A percentile compares a stretch with the other conserved stretches of the same genome.
phyloP scores from a whole-genome alignment of 305 asterid species.

The Plantago lanceolata region DNA sequence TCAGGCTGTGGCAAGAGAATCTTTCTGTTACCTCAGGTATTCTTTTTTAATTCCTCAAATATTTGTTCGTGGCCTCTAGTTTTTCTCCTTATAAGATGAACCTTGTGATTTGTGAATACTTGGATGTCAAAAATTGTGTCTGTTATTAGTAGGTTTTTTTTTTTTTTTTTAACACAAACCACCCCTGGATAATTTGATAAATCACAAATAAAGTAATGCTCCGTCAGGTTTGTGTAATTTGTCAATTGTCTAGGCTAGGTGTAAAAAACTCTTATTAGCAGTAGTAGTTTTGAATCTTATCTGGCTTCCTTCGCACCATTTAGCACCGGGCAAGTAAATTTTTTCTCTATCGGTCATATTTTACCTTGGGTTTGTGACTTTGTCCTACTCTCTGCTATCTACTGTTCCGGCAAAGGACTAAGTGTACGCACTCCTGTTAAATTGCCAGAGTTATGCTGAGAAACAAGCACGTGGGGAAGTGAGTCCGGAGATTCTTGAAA shows the following conservation, averaged over 20 bases:
- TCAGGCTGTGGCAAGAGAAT: conserved; percentile 69
- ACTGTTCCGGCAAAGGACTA: not conserved
- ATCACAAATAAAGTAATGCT: too few relatives aligned
- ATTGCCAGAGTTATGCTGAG: conserved; percentile 74
- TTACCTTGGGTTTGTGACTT: not conserved
- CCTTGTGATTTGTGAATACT: too few relatives aligned
- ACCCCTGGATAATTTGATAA: too few relatives aligned
- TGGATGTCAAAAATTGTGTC: not conserved
- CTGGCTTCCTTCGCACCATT: not conserved
- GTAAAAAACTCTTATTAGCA: not conserved
- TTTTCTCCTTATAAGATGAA: not conserved
- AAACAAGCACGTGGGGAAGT: conserved; percentile 92
- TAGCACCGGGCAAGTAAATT: not conserved
- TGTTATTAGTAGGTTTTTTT: too few relatives aligned
- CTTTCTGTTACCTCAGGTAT: conserved; percentile 83
- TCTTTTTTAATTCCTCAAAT: not conserved
- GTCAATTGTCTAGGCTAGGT: too few relatives aligned
- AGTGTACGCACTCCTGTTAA: conserved; percentile 3
- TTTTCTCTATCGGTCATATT: too few relatives aligned
- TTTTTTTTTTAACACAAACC: too few relatives aligned
- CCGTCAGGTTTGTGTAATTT: too few relatives aligned
- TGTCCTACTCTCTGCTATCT: not conserved
- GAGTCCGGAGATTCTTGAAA: conserved; percentile 69
- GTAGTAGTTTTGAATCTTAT: not conserved
- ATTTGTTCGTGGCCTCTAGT: not conserved